A percentile compares a stretch with the other conserved stretches of the same genome.
These are phyloP conservation scores for Talaromyces sp. DNA, from an alignment of 2,329 filamentous ascomycete species.

Conservation along the genomic window DNA sequence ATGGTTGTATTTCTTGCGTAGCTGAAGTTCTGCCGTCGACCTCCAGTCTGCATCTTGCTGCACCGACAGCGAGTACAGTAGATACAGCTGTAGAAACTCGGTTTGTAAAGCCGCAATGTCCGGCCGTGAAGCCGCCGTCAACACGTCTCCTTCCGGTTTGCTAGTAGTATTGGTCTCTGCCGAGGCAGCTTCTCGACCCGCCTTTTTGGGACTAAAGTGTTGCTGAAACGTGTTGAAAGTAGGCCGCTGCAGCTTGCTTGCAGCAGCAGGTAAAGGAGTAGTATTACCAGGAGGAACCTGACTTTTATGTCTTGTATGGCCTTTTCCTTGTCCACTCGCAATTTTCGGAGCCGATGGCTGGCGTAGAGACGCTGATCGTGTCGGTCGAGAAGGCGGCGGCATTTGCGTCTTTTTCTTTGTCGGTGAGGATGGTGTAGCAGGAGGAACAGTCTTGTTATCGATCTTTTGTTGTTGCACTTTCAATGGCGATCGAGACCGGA, in stretches of 20 bases:
- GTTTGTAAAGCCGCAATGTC: constrained; percentile 36
- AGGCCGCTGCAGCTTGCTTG: constrained; percentile 19
- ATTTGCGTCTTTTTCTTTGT: constrained; percentile 26
- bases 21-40: constrained; percentile 21
- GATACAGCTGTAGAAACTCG: constrained; percentile 40
- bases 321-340: constrained; percentile 14
- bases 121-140: constrained; percentile 27
- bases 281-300: constrained; percentile 23
- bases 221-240: constrained; percentile 36
- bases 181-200: constrained; percentile 17
- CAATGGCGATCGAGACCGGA: constrained; percentile 5
- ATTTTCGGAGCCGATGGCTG: constrained; percentile 25
- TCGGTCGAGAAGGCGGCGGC: constrained; percentile 27
- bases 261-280: background rate
- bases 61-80: constrained; percentile 31
- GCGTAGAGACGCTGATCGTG: constrained; percentile 33
- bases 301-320: constrained; percentile 33
- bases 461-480: constrained; percentile 2
- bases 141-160: constrained; percentile 11
- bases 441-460: background rate
- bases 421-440: constrained; percentile 10
- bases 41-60: constrained; percentile 29
- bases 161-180: constrained; percentile 10
- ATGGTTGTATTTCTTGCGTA: constrained; percentile 31
- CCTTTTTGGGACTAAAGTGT: constrained; percentile 35